Conservation (phyloP, 2,329 filamentous ascomycete species). For the Lachnellula suecica region DNA sequence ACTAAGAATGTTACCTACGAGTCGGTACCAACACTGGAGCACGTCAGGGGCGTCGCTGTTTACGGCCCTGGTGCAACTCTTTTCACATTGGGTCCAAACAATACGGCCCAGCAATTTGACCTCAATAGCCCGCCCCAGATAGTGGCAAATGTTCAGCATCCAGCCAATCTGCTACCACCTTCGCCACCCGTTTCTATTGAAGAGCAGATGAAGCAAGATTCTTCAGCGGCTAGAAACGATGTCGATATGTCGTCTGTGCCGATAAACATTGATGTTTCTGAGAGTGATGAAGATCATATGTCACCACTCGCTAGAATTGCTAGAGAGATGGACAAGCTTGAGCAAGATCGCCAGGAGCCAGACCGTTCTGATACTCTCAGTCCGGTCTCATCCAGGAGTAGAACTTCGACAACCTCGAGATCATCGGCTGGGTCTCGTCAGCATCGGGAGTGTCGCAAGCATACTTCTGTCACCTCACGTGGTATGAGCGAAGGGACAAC, state of each 20-base stretch:
- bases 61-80: slow-evolving; percentile 89
- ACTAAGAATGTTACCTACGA: slow-evolving; percentile 97
- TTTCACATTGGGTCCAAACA: slow-evolving; percentile 85
- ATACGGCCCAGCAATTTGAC: slow-evolving; percentile 93
- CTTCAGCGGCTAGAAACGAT: slow-evolving; percentile 15
- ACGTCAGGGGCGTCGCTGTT: slow-evolving; percentile 78
- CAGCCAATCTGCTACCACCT: slow-evolving; percentile 74
- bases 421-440: slow-evolving; percentile 56
- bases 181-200: slow-evolving; percentile 81
- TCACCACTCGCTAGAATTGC: slow-evolving; percentile 75
- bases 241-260: slow-evolving; percentile 47
- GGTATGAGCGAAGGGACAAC: slow-evolving; percentile 64
- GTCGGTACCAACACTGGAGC: slow-evolving; percentile 79
- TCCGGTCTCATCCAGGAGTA: slow-evolving; percentile 33
- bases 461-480: slow-evolving; percentile 51
- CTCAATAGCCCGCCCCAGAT: slow-evolving; percentile 78
- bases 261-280: slow-evolving; percentile 60
- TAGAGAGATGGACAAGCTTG: slow-evolving; percentile 58
- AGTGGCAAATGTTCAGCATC: slow-evolving; percentile 85
- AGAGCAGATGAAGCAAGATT: slow-evolving; percentile 54
- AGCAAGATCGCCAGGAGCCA: slow-evolving; percentile 26
- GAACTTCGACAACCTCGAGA: slow-evolving; percentile 43
- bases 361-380: slow-evolving; percentile 31
- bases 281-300: slow-evolving; percentile 75
- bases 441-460: slow-evolving; percentile 38